Evolutionary conservation across 495 filamentous ascomycete genomes (phyloP), one percentile per base, ranked within the genome.

Genomic region (Glonium stellatum): DNA sequence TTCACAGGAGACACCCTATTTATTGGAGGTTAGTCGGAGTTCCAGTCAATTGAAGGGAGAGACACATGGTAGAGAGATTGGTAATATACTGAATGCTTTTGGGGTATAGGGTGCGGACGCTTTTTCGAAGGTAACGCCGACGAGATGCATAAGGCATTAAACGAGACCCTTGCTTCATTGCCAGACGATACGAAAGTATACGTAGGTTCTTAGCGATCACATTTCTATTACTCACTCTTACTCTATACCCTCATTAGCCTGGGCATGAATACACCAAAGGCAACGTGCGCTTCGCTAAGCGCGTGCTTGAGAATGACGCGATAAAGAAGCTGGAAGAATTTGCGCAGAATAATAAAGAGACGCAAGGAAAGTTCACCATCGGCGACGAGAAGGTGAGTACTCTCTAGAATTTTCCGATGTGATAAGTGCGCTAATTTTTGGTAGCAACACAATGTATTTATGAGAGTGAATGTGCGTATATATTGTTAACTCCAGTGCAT

Each of bases 1-100:
- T 98, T 98, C 71, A 97, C 93, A 0, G 93, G 93, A 21, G 93
- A 98, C 69, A 97, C 93, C 5, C 77, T 98, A 19, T 98, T 98
- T 69, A 91, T 95, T 71, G 93, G 84, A 57, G 92, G 90, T 92
- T 69, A 31, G 27, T 6, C 6, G 27, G 6, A 31, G 27, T 31
- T 31, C 27, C 27, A 3, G 6, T 31, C 27, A 31, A 6, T 2
- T 2, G 27, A 31, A 18, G 18, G 13, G 18, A 15, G 9, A 48
- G 18, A 18, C 13, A 19, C 18, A 15, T 15, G 39, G 22, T 23
- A 18, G 9, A 10, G n/a, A 31, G 35, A 4, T 31, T 31, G 11
- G 13, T 0, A 49, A 42, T 21, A 18, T 19, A 59, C 36, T 13
- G n/a, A 23, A 39, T 6, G 11, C 9, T 50, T 36, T 39, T 18